Conservation (phyloP, 2,329 filamentous ascomycete species). For the Beauveria asiatica region DNA sequence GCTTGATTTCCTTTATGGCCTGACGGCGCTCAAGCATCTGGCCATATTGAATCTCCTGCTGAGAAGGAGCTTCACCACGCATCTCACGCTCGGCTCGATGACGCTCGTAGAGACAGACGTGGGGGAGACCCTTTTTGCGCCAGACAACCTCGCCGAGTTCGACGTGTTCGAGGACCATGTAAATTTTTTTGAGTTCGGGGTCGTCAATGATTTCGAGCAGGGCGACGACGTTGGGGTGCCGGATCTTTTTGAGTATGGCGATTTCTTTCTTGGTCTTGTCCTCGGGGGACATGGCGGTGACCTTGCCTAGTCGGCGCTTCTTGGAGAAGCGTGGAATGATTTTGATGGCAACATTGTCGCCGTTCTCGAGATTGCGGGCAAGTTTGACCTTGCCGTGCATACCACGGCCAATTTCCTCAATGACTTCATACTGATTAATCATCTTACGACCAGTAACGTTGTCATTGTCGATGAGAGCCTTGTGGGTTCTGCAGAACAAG, state of each 20-base stretch:
- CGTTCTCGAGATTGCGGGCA: conserved; percentile 68
- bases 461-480: conserved; percentile 84
- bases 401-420: conserved; percentile 90
- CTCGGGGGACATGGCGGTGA: conserved; percentile 54
- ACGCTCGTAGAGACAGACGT: conserved; percentile 77
- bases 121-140: conserved; percentile 79
- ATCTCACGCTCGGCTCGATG: conserved; percentile 68
- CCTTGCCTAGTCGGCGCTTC: conserved; percentile 80
- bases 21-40: conserved; percentile 51
- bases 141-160: conserved; percentile 90
- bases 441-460: conserved; percentile 83
- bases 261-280: conserved; percentile 93
- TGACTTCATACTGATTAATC: conserved; percentile 96
- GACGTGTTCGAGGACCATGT: conserved; percentile 93
- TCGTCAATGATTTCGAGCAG: conserved; percentile 97
- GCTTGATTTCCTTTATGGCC: conserved; percentile 47
- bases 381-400: conserved; percentile 98
- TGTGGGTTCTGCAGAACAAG: conserved; percentile 58
- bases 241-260: conserved; percentile 95
- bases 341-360: conserved; percentile 88
- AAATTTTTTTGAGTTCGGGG: conserved; percentile 92
- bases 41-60: conserved; percentile 53
- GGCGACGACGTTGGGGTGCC: conserved; percentile 93
- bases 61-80: conserved; percentile 47
- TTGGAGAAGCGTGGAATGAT: conserved; percentile 96